phyloP scores from a whole-genome alignment of 257 asterid species.

The Lavandula angustifolia region DNA sequence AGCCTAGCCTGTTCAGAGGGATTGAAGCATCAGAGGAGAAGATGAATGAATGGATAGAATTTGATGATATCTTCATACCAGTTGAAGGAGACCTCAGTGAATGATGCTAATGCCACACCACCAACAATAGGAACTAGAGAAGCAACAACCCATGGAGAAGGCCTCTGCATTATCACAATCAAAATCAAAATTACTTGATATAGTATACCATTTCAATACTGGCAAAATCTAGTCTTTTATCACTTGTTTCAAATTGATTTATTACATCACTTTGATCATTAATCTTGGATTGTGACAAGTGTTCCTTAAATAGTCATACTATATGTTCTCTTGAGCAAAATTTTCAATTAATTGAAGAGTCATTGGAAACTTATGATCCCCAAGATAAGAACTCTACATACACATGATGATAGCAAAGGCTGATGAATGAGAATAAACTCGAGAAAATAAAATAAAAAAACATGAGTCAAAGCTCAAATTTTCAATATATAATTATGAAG shows the following conservation, averaged over 20 bases:
- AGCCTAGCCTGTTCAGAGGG: slow-evolving; percentile 68
- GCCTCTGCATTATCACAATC: slow-evolving; percentile 59
- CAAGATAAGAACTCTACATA: neutral
- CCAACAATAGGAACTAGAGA: slow-evolving; percentile 85
- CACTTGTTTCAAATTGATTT: no score
- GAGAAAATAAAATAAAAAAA: no score
- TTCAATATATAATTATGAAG: no score
- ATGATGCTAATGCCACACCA: slow-evolving; percentile 90
- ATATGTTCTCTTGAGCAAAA: neutral
- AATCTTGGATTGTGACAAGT: no score
- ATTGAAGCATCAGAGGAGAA: slow-evolving; percentile 6
- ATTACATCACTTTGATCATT: no score
- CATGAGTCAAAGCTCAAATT: no score
- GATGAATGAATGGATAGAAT: neutral
- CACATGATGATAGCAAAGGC: no score
- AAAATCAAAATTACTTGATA: slow-evolving; percentile 19
- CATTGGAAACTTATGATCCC: neutral
- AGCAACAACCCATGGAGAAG: slow-evolving; percentile 67
- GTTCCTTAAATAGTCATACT: no score
- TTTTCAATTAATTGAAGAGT: neutral
- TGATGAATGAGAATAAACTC: no score
- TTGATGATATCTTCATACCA: slow-evolving; percentile 46
- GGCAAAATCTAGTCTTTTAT: no score
- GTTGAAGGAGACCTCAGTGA: slow-evolving; percentile 85
- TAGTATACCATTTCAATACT: no score